Evolutionary conservation across 495 filamentous ascomycete species (phyloP).

Genomic region (Hypoxylon intermedium): DNA sequence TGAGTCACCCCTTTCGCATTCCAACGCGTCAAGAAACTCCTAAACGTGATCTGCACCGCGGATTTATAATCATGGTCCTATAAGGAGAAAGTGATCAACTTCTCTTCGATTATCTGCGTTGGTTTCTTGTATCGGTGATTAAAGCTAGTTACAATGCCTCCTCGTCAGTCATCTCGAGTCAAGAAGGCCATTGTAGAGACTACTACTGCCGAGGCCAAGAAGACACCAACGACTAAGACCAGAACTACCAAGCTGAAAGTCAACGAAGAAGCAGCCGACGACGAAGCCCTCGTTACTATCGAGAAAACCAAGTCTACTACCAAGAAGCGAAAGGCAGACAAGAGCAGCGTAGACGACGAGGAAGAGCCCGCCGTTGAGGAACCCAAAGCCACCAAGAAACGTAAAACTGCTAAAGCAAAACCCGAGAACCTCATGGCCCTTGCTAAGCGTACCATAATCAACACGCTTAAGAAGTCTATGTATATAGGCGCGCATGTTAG

Average conservation of each 20-base stretch:
- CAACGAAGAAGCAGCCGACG: slow-evolving; percentile 18
- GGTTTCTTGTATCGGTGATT: neutral
- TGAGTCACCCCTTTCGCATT: slow-evolving; percentile 21
- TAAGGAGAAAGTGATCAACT: no score
- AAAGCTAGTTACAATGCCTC: slow-evolving; percentile 29
- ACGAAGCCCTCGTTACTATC: neutral
- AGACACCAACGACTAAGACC: slow-evolving; percentile 10
- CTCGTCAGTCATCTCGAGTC: slow-evolving; percentile 27
- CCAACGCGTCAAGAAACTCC: slow-evolving; percentile 22
- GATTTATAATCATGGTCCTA: no score
- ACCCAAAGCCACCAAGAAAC: slow-evolving; percentile 51
- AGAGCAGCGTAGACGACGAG: slow-evolving; percentile 36
- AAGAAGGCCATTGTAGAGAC: slow-evolving; percentile 24
- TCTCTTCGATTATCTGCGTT: neutral
- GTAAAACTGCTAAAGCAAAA: slow-evolving; percentile 54
- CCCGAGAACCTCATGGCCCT: slow-evolving; percentile 67
- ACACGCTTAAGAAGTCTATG: slow-evolving; percentile 69
- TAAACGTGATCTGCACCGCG: no score
- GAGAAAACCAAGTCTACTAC: slow-evolving; percentile 25
- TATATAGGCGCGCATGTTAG: slow-evolving; percentile 92
- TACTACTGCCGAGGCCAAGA: slow-evolving; percentile 2
- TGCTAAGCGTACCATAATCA: slow-evolving; percentile 67
- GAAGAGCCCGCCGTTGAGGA: slow-evolving; percentile 36
- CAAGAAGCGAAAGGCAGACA: slow-evolving; percentile 48
- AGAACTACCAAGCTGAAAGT: slow-evolving; percentile 34